Percentiles rank a stretch among this genome's conserved stretches.
Conservation (phyloP, 331 rosid species). For the Saraca asoca region DNA sequence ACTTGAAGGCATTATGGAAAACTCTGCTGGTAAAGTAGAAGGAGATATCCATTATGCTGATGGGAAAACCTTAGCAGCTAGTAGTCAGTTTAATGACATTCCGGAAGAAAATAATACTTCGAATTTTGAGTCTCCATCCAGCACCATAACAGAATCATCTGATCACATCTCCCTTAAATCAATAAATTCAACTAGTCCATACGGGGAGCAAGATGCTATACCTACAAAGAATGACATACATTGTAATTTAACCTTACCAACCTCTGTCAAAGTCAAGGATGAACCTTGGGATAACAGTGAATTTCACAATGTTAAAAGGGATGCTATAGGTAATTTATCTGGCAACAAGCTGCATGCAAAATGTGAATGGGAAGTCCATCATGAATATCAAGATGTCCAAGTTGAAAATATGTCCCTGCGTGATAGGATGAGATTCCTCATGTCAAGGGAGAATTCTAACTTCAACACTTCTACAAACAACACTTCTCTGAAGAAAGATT, state of each 20-base stretch:
- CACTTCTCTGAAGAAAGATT: conserved; percentile 37
- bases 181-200: conserved; percentile 18
- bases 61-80: conserved; percentile 35
- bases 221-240: conserved; percentile 36
- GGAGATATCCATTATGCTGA: conserved; percentile 31
- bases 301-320: conserved; percentile 33
- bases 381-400: conserved; percentile 45
- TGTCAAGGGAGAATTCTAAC: conserved; percentile 39
- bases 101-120: conserved; percentile 41
- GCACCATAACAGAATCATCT: conserved; percentile 31
- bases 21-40: conserved; percentile 36
- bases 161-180: conserved; percentile 18
- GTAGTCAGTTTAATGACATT: conserved; percentile 32
- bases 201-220: conserved; percentile 39
- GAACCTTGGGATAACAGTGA: conserved; percentile 57
- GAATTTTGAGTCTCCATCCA: conserved; percentile 33
- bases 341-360: conserved; percentile 40
- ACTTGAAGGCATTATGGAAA: conserved; percentile 34
- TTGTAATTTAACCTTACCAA: conserved; percentile 41
- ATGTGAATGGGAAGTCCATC: conserved; percentile 47
- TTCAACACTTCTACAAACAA: conserved; percentile 29
- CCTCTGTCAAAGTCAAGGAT: conserved; percentile 58
- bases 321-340: conserved; percentile 42
- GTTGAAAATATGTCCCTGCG: conserved; percentile 57
- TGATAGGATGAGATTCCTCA: conserved; percentile 58